Conservation (phyloP, 2,329 filamentous ascomycete species). For the Fusarium verticillioides region DNA sequence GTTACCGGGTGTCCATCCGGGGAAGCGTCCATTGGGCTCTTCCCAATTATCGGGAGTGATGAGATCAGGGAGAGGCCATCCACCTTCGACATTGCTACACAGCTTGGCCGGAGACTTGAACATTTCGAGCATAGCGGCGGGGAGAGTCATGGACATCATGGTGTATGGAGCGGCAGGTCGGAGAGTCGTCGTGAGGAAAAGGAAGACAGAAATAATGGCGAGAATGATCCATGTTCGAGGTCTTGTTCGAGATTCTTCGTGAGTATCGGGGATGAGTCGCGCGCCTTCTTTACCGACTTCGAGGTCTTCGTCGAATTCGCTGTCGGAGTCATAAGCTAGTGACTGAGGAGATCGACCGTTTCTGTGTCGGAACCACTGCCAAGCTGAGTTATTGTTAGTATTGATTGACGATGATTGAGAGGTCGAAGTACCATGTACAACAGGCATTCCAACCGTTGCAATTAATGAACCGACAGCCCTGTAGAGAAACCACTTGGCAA, state of each 20-base stretch:
- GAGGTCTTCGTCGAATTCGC: slow-evolving; percentile 24
- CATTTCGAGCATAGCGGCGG: slow-evolving; percentile 44
- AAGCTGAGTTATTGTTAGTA: slow-evolving; percentile 24
- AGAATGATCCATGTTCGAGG: slow-evolving; percentile 24
- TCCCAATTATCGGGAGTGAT: slow-evolving; percentile 43
- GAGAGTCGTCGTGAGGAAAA: slow-evolving; percentile 34
- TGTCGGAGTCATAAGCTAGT: slow-evolving; percentile 30
- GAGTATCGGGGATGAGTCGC: slow-evolving; percentile 10
- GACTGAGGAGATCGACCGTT: slow-evolving; percentile 8
- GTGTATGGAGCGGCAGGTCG: slow-evolving; percentile 47
- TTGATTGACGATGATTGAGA: background rate
- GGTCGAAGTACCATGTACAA: slow-evolving; percentile 35
- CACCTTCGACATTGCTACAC: slow-evolving; percentile 37
- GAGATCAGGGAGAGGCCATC: slow-evolving; percentile 48
- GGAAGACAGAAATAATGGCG: background rate
- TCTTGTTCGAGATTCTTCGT: slow-evolving; percentile 7
- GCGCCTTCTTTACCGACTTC: slow-evolving; percentile 31
- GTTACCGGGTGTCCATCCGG: slow-evolving; percentile 49
- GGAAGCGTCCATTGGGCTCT: slow-evolving; percentile 39
- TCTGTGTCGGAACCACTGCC: slow-evolving; percentile 25
- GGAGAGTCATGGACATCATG: slow-evolving; percentile 49
- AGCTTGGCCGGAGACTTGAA: slow-evolving; percentile 37
- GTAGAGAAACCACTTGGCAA: slow-evolving; percentile 42
- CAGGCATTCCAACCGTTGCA: slow-evolving; percentile 27
- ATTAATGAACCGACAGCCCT: slow-evolving; percentile 37